Evolutionary conservation across 2,329 filamentous ascomycete species (phyloP).

Genomic region (Alternaria brassicicola): DNA sequence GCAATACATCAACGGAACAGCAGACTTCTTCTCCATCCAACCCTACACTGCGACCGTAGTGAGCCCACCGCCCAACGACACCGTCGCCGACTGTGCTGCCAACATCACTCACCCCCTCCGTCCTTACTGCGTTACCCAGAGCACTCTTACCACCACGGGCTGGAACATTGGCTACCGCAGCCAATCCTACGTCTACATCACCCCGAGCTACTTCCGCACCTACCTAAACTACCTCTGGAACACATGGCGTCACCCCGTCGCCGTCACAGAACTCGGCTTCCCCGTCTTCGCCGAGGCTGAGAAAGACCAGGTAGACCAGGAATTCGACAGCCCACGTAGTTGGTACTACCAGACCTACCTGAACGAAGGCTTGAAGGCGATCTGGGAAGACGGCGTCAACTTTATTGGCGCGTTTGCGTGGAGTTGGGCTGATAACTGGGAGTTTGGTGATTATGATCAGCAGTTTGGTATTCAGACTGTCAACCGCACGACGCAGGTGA

Average conservation of each 20-base stretch:
- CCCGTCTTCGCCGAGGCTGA: conserved; percentile 59
- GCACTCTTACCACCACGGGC: conserved; percentile 54
- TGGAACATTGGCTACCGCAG: conserved; percentile 66
- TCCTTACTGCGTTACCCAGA: conserved; percentile 61
- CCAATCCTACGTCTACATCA: conserved; percentile 63
- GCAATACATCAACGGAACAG: conserved; percentile 47
- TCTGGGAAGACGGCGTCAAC: conserved; percentile 62
- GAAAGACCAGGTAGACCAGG: conserved; percentile 55
- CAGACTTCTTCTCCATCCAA: conserved; percentile 64
- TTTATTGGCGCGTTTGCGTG: conserved; percentile 62
- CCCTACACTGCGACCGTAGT: conserved; percentile 64
- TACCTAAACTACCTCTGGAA: conserved; percentile 65
- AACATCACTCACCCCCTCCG: conserved; percentile 55
- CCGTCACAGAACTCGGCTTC: conserved; percentile 64
- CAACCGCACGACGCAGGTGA: conserved; percentile 59
- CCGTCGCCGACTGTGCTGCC: conserved; percentile 56
- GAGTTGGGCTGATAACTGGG: conserved; percentile 61
- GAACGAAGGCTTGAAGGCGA: conserved; percentile 61
- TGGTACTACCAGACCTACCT: conserved; percentile 63
- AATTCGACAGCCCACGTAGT: conserved; percentile 61
- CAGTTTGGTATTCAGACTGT: conserved; percentile 65
- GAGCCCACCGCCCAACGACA: conserved; percentile 52
- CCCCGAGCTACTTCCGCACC: conserved; percentile 63
- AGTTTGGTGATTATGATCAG: conserved; percentile 58
- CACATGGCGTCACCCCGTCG: conserved; percentile 59